These are phyloP conservation scores for Huntiella abstrusa DNA, from an alignment of 2,329 filamentous ascomycete genomes.

Conservation along the genomic window DNA sequence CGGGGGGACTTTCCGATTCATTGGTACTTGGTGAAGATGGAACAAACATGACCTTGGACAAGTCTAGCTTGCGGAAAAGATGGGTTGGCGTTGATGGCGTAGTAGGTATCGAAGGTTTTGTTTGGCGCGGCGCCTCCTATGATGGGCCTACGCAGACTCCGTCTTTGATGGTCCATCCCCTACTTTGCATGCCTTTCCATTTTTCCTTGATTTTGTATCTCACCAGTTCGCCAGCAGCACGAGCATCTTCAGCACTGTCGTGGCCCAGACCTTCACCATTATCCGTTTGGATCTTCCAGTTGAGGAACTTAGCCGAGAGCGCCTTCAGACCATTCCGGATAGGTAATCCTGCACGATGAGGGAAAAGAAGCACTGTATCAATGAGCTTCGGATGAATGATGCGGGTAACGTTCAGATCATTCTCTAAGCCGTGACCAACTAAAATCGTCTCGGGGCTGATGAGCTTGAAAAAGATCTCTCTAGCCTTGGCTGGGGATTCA, in stretches of 20 bases:
- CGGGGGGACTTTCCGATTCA: no score
- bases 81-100: no score
- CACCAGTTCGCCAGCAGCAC: constrained; percentile 74
- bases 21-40: no score
- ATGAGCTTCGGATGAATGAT: constrained; percentile 71
- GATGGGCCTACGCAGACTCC: constrained; percentile 20
- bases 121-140: no score
- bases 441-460: constrained; percentile 63
- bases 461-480: constrained; percentile 56
- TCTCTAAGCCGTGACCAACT: constrained; percentile 86
- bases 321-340: constrained; percentile 58
- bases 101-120: no score
- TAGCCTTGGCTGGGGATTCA: constrained; percentile 52
- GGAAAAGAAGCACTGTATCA: constrained; percentile 72
- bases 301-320: constrained; percentile 51
- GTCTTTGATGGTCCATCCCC: constrained; percentile 46
- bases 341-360: constrained; percentile 59
- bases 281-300: constrained; percentile 61
- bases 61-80: no score
- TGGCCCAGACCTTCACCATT: constrained; percentile 32
- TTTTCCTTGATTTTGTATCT: constrained; percentile 47
- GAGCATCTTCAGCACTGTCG: constrained; percentile 82
- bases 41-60: no score
- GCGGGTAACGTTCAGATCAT: constrained; percentile 73
- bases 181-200: constrained; percentile 47